A percentile compares a stretch with the other conserved stretches of the same genome.
Evolutionary conservation across 495 filamentous ascomycete species (phyloP).

Genomic region (Parmelia sp.): DNA sequence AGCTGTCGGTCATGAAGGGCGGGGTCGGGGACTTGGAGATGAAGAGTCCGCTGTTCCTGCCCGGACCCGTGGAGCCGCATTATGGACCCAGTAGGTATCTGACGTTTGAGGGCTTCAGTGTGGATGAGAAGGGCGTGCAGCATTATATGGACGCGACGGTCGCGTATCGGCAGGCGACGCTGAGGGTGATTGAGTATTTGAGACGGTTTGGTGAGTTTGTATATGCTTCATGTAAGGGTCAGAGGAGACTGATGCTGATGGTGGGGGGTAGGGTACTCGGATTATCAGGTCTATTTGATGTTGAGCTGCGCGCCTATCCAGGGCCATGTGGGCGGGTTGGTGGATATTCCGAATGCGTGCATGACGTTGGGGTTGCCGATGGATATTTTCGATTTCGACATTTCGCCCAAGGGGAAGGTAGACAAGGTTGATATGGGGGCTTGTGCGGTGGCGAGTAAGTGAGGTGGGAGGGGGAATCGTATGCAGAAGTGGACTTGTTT

Average conservation of each 20-base stretch:
- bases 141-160: conserved; percentile 91
- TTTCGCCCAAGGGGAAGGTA: conserved; percentile 59
- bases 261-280: conserved; percentile 46
- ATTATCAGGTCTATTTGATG: conserved; percentile 87
- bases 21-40: conserved; percentile 71
- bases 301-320: conserved; percentile 86
- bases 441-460: conserved; percentile 64
- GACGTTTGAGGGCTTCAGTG: conserved; percentile 92
- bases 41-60: conserved; percentile 83
- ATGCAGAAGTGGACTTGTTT: not conserved
- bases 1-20: conserved; percentile 81
- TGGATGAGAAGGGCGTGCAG: conserved; percentile 87
- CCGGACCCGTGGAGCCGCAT: conserved; percentile 86
- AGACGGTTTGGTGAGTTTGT: conserved; percentile 57
- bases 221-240: no score
- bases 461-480: not conserved
- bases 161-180: conserved; percentile 80
- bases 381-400: conserved; percentile 96
- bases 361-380: conserved; percentile 85
- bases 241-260: no score
- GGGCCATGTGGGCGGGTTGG: conserved; percentile 89
- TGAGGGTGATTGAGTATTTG: conserved; percentile 82
- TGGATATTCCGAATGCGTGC: conserved; percentile 76
- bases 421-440: conserved; percentile 65
- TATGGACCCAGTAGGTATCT: conserved; percentile 81